Conservation (phyloP, 257 asterid species). For the Solanum chiquidenum region DNA sequence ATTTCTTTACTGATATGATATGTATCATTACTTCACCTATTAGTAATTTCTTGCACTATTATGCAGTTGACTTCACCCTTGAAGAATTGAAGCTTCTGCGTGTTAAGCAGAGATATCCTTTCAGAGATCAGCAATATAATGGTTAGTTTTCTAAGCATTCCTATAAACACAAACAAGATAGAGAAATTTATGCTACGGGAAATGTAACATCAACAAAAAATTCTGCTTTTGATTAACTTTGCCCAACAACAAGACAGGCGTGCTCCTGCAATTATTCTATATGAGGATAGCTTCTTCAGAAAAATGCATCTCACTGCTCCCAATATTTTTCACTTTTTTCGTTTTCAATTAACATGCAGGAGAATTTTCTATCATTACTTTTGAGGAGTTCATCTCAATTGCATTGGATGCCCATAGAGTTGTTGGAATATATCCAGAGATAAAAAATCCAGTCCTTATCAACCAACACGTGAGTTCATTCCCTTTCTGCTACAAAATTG, state of each 20-base stretch:
- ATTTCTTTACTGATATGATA: neutral
- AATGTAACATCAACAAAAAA: neutral
- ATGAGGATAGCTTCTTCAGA: neutral
- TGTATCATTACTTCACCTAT: neutral
- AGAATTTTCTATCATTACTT: constrained; percentile 65
- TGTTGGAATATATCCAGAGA: constrained; percentile 97
- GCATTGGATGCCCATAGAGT: constrained; percentile 82
- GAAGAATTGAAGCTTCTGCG: constrained; percentile 66
- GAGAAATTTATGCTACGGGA: neutral
- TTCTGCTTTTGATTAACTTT: neutral
- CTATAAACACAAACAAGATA: neutral
- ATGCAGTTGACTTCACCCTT: constrained; percentile 83
- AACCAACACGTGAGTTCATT: constrained; percentile 62
- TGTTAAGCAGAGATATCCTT: constrained; percentile 68
- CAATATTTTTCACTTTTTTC: neutral
- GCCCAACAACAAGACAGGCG: neutral
- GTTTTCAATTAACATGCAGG: constrained; percentile 36
- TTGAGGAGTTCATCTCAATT: constrained; percentile 75
- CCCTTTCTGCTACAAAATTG: constrained; percentile 1
- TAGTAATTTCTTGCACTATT: neutral
- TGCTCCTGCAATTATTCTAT: neutral
- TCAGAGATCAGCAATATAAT: constrained; percentile 79
- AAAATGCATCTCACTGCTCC: neutral
- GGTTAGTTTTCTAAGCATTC: constrained; percentile 34
- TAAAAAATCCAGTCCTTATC: constrained; percentile 79